Evolutionary conservation across 2,329 filamentous ascomycete species (phyloP).

Genomic region (Monascus ruber): DNA sequence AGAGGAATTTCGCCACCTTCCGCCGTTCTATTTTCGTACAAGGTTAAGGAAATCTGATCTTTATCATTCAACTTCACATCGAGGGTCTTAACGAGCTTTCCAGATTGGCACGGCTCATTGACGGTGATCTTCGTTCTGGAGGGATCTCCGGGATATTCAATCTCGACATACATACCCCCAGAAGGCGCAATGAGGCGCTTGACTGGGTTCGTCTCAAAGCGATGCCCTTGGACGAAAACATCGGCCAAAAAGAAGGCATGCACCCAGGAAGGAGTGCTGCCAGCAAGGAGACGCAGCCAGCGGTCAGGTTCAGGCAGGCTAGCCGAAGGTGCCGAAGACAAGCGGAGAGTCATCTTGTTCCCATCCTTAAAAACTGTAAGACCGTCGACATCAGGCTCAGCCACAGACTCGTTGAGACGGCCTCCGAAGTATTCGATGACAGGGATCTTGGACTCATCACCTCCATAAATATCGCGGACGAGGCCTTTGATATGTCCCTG

Average conservation of each 20-base stretch:
- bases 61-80: conserved; percentile 66
- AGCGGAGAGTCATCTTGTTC: conserved; percentile 70
- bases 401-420: conserved; percentile 58
- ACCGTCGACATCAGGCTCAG: conserved; percentile 70
- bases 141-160: conserved; percentile 69
- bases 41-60: conserved; percentile 73
- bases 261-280: conserved; percentile 77
- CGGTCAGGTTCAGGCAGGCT: conserved; percentile 66
- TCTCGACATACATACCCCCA: conserved; percentile 80
- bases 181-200: conserved; percentile 80
- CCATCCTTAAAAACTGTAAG: conserved; percentile 71
- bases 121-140: conserved; percentile 75
- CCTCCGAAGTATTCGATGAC: conserved; percentile 92
- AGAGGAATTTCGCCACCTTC: conserved; percentile 72
- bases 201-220: conserved; percentile 95
- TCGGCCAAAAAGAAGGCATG: conserved; percentile 91
- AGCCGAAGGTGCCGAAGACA: conserved; percentile 63
- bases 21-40: conserved; percentile 88
- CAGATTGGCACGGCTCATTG: conserved; percentile 74
- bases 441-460: conserved; percentile 63
- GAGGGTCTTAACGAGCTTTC: conserved; percentile 78
- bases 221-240: conserved; percentile 86
- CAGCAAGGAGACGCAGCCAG: conserved; percentile 83
- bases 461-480: conserved; percentile 66
- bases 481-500: conserved; percentile 72